Percentiles rank a stretch among this genome's conserved stretches.
Evolutionary conservation across 1,139 yeast species (phyloP).

Genomic region (Arxiozyma bovina): DNA sequence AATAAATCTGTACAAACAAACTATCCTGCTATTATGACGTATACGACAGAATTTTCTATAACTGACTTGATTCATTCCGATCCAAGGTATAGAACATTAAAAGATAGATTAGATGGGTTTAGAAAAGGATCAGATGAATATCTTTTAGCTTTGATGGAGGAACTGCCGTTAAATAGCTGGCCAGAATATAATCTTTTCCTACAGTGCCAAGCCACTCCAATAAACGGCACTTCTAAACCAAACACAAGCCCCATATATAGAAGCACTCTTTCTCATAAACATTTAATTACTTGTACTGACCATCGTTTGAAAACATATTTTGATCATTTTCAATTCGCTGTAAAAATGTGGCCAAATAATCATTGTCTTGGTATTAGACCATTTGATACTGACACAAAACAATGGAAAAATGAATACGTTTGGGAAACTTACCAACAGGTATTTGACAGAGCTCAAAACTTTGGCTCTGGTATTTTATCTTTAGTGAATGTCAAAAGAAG

Average conservation of each 20-base stretch:
- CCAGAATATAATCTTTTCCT: slow-evolving; percentile 17
- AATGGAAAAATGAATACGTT: slow-evolving; percentile 37
- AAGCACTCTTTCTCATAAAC: slow-evolving; percentile 35
- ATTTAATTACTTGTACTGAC: slow-evolving; percentile 40
- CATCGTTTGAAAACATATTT: slow-evolving; percentile 44
- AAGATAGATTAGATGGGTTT: slow-evolving; percentile 13
- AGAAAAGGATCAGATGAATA: slow-evolving; percentile 24
- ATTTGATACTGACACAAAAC: slow-evolving; percentile 36
- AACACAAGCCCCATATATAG: slow-evolving; percentile 52
- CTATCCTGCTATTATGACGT: background rate
- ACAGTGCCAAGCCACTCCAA: slow-evolving; percentile 33
- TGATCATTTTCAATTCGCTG: slow-evolving; percentile 41
- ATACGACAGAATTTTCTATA: slow-evolving; percentile 6
- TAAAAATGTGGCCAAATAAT: slow-evolving; percentile 32
- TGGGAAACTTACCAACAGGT: slow-evolving; percentile 42
- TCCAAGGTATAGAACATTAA: slow-evolving; percentile 14
- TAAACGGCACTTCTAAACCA: slow-evolving; percentile 33
- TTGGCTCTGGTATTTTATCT: slow-evolving; percentile 60
- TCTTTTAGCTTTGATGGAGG: slow-evolving; percentile 16
- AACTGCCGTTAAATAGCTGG: slow-evolving; percentile 22
- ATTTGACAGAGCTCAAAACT: slow-evolving; percentile 37
- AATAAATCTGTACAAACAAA: background rate
- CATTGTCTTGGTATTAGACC: slow-evolving; percentile 48
- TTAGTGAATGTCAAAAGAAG: slow-evolving; percentile 38
- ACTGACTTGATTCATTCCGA: slow-evolving; percentile 10